phyloP scores from a whole-genome alignment of 78 protist species.

The Reticulomyxa filosa region DNA sequence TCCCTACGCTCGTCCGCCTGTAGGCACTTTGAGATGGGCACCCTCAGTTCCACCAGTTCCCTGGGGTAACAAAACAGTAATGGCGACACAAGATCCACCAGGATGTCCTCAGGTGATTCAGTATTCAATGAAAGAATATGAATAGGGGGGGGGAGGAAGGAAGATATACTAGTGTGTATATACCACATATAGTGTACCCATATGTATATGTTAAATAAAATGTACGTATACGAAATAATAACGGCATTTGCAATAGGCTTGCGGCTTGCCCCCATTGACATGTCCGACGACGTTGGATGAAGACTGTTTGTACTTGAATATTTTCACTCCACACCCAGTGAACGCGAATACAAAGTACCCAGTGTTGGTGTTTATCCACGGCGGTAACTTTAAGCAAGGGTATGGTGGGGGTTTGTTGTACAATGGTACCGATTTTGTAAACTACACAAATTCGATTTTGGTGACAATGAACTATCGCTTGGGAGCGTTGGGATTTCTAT shows the following conservation, averaged over 20 bases:
- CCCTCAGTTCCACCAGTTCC: conserved; percentile 2
- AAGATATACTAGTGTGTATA: too few species aligned
- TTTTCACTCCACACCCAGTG: conserved; percentile 20
- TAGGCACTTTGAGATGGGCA: neutral
- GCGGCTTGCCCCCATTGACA: too few species aligned
- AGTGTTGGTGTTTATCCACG: conserved; percentile 23
- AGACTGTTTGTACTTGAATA: conserved; percentile 27
- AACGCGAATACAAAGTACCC: neutral
- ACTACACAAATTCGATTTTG: neutral
- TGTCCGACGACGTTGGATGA: conserved; percentile 2
- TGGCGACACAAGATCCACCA: too few species aligned
- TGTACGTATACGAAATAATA: too few species aligned
- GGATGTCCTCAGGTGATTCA: too few species aligned
- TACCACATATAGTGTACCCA: too few species aligned
- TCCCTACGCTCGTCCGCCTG: conserved; percentile 19
- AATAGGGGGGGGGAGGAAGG: too few species aligned
- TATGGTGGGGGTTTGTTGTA: neutral
- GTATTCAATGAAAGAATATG: too few species aligned
- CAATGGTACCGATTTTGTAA: conserved; percentile 11
- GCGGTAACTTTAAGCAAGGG: conserved; percentile 16
- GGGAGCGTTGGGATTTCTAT: conserved; percentile 14
- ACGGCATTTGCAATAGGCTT: too few species aligned
- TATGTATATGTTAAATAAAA: too few species aligned
- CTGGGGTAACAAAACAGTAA: too few species aligned
- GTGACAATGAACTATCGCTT: conserved; percentile 28